Evolutionary conservation across 768 basidiomycete genomes (phyloP).

Genomic region (Mycena vulgaris): DNA sequence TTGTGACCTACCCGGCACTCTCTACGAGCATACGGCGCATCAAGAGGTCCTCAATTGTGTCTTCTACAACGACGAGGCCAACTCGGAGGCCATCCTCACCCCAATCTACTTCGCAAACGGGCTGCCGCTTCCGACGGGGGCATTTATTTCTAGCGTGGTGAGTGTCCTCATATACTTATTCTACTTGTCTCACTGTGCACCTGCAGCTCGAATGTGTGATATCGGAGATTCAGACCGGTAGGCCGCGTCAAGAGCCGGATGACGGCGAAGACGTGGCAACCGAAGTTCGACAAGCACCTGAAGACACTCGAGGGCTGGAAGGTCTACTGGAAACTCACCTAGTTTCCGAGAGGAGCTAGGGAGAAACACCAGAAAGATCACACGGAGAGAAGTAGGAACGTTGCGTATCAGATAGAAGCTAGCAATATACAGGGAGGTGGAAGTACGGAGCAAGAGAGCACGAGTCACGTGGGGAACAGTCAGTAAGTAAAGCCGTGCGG

Average conservation of each 20-base stretch:
- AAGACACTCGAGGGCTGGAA: constrained; percentile 4
- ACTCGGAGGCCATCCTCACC: constrained; percentile 1
- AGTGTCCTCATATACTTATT: no score
- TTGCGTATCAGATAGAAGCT: no score
- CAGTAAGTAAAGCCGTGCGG: no score
- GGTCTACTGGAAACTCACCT: no score
- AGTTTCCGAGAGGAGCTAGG: no score
- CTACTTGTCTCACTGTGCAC: no score
- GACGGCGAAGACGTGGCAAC: not conserved
- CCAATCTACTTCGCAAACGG: not conserved
- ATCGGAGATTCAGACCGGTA: not conserved
- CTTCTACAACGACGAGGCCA: constrained; percentile 3
- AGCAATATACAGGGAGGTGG: no score
- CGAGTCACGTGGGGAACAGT: no score
- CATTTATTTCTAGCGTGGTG: not conserved
- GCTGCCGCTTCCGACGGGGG: not conserved
- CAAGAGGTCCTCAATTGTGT: constrained; percentile 10
- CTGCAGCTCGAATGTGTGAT: constrained; percentile 11
- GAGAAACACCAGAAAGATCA: no score
- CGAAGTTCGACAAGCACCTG: not conserved
- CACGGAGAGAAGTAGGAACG: no score
- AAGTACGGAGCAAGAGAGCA: no score
- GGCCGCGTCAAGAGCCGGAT: not conserved
- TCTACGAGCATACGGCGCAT: not conserved
- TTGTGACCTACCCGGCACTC: not conserved